Percentiles rank a stretch among this genome's conserved stretches.
Evolutionary conservation across 176 grass and related monocot species (phyloP).

Genomic region (Puccinellia tenuiflora): DNA sequence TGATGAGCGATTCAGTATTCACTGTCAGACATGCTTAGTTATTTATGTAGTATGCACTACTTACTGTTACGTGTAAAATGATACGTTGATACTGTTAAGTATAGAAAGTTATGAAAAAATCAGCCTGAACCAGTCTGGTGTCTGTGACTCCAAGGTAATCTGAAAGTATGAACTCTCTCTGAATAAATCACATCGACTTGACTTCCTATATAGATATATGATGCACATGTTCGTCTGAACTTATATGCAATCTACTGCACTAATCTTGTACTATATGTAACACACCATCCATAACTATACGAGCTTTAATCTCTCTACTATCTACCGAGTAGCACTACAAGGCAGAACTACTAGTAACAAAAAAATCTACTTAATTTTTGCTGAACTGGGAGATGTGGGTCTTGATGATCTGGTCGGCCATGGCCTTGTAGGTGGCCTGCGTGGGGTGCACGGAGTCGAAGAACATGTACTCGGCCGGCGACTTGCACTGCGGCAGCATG

Average conservation of each 20-base stretch:
- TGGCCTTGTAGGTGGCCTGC: slow-evolving; percentile 43
- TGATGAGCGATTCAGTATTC: not conserved
- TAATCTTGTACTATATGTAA: not conserved
- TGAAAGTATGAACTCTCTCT: not conserved
- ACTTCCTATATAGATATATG: not conserved
- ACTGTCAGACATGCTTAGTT: not conserved
- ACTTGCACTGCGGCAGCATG: slow-evolving; percentile 18
- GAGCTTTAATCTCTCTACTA: not conserved
- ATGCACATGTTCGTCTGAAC: not conserved
- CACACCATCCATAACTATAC: not conserved
- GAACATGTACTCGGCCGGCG: slow-evolving; percentile 43
- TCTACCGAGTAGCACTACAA: not conserved
- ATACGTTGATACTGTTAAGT: not conserved
- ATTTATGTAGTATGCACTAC: not conserved
- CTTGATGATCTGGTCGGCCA: slow-evolving; percentile 38
- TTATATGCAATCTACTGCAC: not conserved
- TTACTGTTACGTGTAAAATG: not conserved
- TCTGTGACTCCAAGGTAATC: not conserved
- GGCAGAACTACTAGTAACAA: not conserved
- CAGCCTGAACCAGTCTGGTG: not conserved
- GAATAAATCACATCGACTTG: not conserved
- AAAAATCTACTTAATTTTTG: not conserved
- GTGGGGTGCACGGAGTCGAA: slow-evolving; percentile 68
- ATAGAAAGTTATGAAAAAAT: not conserved
- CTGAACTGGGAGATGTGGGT: slow-evolving; percentile 15